Evolutionary conservation across 2,329 filamentous ascomycete genomes (phyloP), one percentile per base, ranked within the genome.

Genomic region (Colletotrichum lentis): DNA sequence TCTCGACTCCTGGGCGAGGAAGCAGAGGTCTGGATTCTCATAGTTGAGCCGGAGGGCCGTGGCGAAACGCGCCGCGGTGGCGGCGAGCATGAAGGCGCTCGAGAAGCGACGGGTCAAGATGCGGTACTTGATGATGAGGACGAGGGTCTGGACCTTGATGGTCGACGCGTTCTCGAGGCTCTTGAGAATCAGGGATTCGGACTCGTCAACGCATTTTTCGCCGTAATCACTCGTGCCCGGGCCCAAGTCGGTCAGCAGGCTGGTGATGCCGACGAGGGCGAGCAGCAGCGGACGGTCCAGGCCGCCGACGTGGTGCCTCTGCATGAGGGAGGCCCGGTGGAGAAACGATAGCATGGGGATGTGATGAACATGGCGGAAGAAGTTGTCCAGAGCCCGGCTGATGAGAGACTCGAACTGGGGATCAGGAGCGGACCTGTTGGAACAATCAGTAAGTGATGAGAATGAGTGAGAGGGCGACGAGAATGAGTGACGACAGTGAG

Each of bases 261-360:
- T 84, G 2, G 85, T 86, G 72, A 88, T 85, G 57, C 85, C 86
- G 8, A 88, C 78, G 4, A 88, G 76, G 46, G 85, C 84, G 5
- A 87, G 79, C 4, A 88, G 77, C 7, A 88, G 77, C 2, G 85
- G 79, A 47, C 81, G 82, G 72, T 88, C 85, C 70, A 88, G 83
- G 69, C 85, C 85, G 55, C 85, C 85, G 5, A 84, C 81, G 70
- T 86, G 83, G 73, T 86, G 86, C 37, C 85, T 81, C 73, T 87
- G 85, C 84, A 87, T 86, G 27, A 88, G 81, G 2, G 86, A 88
- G 14, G 85, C 85, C 31, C 85, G 84, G 72, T 88, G 86, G 18
- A 88, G 76, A 64, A 88, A 88, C 12, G 85, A 86, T 76, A 85
- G 86, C 71, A 85, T 84, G 52, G 86, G 84, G 59, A 88, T 85